Evolutionary conservation across 2,329 filamentous ascomycete genomes (phyloP), one percentile per base, ranked within the genome.

Genomic region (Trichoderma atroviride): DNA sequence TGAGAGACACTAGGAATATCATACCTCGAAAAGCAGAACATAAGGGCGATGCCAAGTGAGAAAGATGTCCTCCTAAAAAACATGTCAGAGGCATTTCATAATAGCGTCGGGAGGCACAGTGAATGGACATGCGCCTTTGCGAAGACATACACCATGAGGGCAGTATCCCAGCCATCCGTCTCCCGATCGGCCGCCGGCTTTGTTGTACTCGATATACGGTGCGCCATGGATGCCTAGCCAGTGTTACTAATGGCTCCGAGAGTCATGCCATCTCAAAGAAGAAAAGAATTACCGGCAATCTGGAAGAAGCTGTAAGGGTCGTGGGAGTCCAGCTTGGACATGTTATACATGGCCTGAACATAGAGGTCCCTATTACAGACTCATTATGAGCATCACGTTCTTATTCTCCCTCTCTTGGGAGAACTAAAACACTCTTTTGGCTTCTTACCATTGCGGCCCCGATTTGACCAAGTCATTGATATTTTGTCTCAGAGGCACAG

Each of bases 41-140:
- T 85, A 88, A 4, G 86, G 83, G 6, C 86, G 84, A 75, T 89
- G 87, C 87, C 86, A 89, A 22, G 83, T 76, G 7, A 82, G 74
- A 71, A 88, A 86, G 29, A 84, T 74, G n/a, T 80, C 77, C 74
- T 86, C 83, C 84, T 85, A 52, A 56, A 68, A 68, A 61, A 47
- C 14, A 29, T 27, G 60, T 60, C n/a, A 69, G 22, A 52, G 37
- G 22, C 11, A 9, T 43, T 29, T 22, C 11, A 43, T 14, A 35
- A 22, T 59, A 22, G 35, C 14, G n/a, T 33, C 10, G 24, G 6
- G 29, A 43, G 22, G 35, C 1, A 9, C 19, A 14, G 16, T 27
- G 11, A 37, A 52, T 13, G 40, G n/a, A 31, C 7, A 2, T 27
- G 22, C 9, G 40, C 13, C 24, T 14, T 24, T 29, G 14, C 24